Evolutionary conservation across 306 rosid genomes (phyloP), one percentile per base, ranked within the genome.

Genomic region (Psophocarpus tetragonolobus): DNA sequence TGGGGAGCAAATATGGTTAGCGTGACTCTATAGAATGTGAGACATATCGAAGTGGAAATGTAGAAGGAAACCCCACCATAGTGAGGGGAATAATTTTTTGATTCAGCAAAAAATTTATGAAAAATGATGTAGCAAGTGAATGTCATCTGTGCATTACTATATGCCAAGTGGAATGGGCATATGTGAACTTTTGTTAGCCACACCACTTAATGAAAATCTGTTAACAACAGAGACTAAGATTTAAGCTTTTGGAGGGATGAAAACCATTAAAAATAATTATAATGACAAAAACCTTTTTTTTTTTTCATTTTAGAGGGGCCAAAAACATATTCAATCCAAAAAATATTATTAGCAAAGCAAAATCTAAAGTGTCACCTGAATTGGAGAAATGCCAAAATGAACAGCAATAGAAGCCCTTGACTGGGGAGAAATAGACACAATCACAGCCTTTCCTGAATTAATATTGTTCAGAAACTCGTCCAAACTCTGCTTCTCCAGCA

Each of bases 401-500:
- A 74, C 90, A 1, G 97, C 97, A 68, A 95, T 90, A 6, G 98
- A 92, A 66, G 98, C 87, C 87, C 98, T 95, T 54, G 97, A 95
- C 60, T 95, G 98, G 32, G 98, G 98, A 39, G 98, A 95, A 50
- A 92, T 64, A 6, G 97, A 95, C 64, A 95, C 90, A 80, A 91
- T 84, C 30, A 92, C 96, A 42, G 88, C 67, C 81, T 87, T 92
- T 50, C 97, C 92, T 62, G 85, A 81, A 62, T 75, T 83, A 33
- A 92, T 74, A 65, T 87, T 95, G 58, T 87, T 81, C 57, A 95
- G 84, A 82, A 95, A 92, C 84, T 95, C 97, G 44, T 95, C 97
- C 91, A 88, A 85, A 84, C 98, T 93, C 90, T 95, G 98, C 73
- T 95, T 95, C 88, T 95, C 97, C 72, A 95, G 81, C 98, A 95